Conservation (phyloP, 2,329 filamentous ascomycete genomes). For the Colletotrichum sp. region DNA sequence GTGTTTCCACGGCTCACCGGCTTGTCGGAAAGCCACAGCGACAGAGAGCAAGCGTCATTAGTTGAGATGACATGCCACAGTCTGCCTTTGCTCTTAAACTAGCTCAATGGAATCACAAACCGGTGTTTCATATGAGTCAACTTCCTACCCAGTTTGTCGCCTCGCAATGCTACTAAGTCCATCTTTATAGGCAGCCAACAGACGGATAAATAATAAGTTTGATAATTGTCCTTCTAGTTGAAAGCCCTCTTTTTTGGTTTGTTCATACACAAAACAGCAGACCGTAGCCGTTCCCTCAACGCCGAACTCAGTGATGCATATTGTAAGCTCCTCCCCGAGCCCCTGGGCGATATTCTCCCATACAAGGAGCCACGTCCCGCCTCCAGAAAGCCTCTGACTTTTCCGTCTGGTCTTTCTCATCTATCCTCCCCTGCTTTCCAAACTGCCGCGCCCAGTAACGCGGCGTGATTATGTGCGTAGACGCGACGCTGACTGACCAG, state of each 20-base stretch:
- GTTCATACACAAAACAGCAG: conserved; percentile 20
- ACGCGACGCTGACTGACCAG: not conserved
- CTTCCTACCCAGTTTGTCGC: too few species aligned
- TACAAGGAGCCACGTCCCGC: not conserved
- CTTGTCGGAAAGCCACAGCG: too few species aligned
- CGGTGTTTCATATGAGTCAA: too few species aligned
- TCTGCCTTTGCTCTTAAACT: too few species aligned
- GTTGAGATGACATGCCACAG: too few species aligned
- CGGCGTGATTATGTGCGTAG: not conserved
- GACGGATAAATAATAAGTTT: not conserved
- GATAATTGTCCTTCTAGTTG: conserved; percentile 10
- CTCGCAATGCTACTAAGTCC: not conserved
- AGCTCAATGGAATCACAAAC: too few species aligned
- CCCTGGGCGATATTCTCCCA: not conserved
- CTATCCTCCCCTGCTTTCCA: not conserved
- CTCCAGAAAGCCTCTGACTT: not conserved
- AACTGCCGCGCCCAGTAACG: not conserved
- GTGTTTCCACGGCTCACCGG: too few species aligned
- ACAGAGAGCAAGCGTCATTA: too few species aligned
- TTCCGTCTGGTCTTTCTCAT: not conserved
- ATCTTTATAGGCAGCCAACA: not conserved
- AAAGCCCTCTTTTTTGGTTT: conserved; percentile 11
- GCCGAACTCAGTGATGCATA: conserved; percentile 22
- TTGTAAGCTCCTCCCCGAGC: not conserved
- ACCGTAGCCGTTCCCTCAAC: conserved; percentile 21